Evolutionary conservation across 176 grass and related monocot genomes (phyloP).

Genomic region (Elaeis guineensis): DNA sequence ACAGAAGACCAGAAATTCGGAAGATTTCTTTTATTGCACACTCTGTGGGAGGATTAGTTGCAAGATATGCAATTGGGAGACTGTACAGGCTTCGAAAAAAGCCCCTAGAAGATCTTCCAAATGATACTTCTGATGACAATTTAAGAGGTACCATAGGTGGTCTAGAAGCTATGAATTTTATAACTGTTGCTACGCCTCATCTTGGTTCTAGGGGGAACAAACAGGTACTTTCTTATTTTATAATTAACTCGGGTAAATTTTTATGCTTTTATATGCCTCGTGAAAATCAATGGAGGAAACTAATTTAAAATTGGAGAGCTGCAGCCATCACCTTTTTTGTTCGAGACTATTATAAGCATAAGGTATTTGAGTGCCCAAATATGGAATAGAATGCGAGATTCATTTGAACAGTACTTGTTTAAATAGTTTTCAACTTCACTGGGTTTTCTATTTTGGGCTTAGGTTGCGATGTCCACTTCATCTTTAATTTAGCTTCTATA

Average conservation of each 20-base stretch:
- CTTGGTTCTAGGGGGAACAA: slow-evolving; percentile 21
- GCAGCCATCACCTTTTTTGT: too few relatives aligned
- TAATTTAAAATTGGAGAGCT: too few relatives aligned
- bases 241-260: background rate
- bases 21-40: slow-evolving; percentile 97
- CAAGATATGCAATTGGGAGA: slow-evolving; percentile 85
- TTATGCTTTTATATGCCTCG: slow-evolving; percentile 1
- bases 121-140: slow-evolving; percentile 7
- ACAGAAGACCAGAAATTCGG: slow-evolving; percentile 44
- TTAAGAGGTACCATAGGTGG: slow-evolving; percentile 45
- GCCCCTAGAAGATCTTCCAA: slow-evolving; percentile 25
- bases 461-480: too few relatives aligned
- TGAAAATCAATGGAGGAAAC: too few relatives aligned
- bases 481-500: too few relatives aligned
- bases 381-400: too few relatives aligned
- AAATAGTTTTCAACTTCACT: too few relatives aligned
- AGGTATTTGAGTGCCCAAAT: too few relatives aligned
- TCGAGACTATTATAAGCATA: too few relatives aligned
- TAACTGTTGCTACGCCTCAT: background rate
- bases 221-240: slow-evolving; percentile 37
- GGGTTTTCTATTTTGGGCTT: too few relatives aligned
- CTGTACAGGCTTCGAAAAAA: slow-evolving; percentile 51
- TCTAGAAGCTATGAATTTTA: slow-evolving; percentile 65
- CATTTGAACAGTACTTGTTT: too few relatives aligned
- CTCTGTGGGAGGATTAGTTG: slow-evolving; percentile 90